Evolutionary conservation across 495 filamentous ascomycete genomes (phyloP).

Genomic region (Penicillium coprophilum): DNA sequence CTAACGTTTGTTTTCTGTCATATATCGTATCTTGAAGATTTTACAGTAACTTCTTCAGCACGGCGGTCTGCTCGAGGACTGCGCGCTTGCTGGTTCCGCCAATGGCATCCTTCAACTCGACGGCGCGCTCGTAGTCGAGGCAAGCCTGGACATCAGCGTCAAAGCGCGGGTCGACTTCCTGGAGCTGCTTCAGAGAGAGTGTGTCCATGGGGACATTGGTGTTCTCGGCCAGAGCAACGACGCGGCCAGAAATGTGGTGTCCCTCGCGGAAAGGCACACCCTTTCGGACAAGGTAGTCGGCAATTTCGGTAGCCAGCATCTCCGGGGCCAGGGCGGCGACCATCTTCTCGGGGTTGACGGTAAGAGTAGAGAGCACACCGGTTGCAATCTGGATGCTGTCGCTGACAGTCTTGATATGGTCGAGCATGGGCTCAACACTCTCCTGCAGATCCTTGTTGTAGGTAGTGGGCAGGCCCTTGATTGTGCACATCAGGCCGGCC

Average conservation of each 20-base stretch:
- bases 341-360: slow-evolving; percentile 73
- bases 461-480: slow-evolving; percentile 84
- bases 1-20: slow-evolving; percentile 7
- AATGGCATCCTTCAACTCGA: slow-evolving; percentile 77
- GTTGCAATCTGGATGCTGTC: slow-evolving; percentile 87
- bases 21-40: slow-evolving; percentile 13
- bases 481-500: slow-evolving; percentile 81
- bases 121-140: slow-evolving; percentile 84
- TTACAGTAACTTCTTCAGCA: slow-evolving; percentile 55
- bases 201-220: slow-evolving; percentile 72
- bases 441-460: slow-evolving; percentile 98
- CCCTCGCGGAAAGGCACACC: slow-evolving; percentile 76
- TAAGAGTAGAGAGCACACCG: slow-evolving; percentile 67
- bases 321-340: slow-evolving; percentile 67
- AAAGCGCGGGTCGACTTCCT: slow-evolving; percentile 73
- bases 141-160: slow-evolving; percentile 68
- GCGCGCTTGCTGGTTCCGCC: slow-evolving; percentile 78
- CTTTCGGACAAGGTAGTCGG: slow-evolving; percentile 89
- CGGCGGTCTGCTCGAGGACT: slow-evolving; percentile 76
- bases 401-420: slow-evolving; percentile 81
- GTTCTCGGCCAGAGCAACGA: slow-evolving; percentile 75
- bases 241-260: slow-evolving; percentile 82
- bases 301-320: slow-evolving; percentile 81
- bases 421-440: slow-evolving; percentile 81
- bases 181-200: slow-evolving; percentile 66